phyloP scores from a whole-genome alignment of 2,329 filamentous ascomycete genomes.

The Lasiodiplodia citricola region DNA sequence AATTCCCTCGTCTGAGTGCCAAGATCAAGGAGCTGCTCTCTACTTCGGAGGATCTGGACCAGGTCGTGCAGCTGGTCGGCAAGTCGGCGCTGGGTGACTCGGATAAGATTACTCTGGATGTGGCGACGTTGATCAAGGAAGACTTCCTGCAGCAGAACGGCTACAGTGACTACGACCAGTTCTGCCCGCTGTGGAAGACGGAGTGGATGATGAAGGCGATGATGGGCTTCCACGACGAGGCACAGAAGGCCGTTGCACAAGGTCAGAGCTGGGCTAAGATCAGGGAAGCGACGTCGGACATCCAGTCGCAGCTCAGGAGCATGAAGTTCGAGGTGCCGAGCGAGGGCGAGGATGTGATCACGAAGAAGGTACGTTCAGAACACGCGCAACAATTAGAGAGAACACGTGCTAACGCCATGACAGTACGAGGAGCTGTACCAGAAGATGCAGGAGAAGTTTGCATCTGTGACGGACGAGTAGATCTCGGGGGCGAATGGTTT shows the following conservation, averaged over 20 bases:
- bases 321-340: constrained; percentile 97
- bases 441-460: constrained; percentile 96
- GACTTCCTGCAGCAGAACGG: constrained; percentile 99
- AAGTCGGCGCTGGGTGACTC: constrained; percentile 95
- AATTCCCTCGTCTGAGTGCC: constrained; percentile 91
- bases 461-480: constrained; percentile 93
- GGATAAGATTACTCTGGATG: constrained; percentile 97
- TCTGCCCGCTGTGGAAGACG: constrained; percentile 99
- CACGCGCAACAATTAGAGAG: neutral
- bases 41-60: constrained; percentile 95
- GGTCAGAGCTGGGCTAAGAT: constrained; percentile 93
- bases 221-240: constrained; percentile 97
- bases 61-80: constrained; percentile 97
- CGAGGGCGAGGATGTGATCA: constrained; percentile 79
- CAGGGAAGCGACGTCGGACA: constrained; percentile 83
- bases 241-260: constrained; percentile 91
- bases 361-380: constrained; percentile 72
- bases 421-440: constrained; percentile 93
- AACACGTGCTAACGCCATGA: constrained; percentile 46
- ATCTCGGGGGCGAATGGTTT: constrained; percentile 1
- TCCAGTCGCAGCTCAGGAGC: constrained; percentile 82
- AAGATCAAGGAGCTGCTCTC: constrained; percentile 92
- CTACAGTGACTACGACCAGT: constrained; percentile 98
- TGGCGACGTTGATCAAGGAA: constrained; percentile 91
- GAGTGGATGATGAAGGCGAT: constrained; percentile 99